These are phyloP conservation scores for Terana coerulea DNA, from an alignment of 768 basidiomycete species.

Conservation along the genomic window DNA sequence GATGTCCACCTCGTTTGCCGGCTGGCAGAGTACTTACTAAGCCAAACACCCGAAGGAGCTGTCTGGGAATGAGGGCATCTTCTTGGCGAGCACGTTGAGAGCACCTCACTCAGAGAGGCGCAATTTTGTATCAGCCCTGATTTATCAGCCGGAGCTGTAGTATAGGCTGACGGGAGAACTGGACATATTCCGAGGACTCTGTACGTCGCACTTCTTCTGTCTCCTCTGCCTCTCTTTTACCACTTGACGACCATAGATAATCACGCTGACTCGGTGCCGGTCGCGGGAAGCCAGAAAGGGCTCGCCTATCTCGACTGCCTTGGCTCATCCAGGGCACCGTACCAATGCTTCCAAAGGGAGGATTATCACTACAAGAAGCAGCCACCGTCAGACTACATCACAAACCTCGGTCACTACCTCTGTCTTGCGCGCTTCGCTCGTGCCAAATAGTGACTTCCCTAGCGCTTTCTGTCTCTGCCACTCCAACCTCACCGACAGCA, in stretches of 20 bases:
- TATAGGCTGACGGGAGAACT: conserved; percentile 46
- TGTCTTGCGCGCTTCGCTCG: conserved; percentile 41
- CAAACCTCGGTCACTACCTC: conserved; percentile 48
- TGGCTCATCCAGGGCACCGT: conserved; percentile 43
- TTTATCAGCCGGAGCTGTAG: conserved; percentile 40
- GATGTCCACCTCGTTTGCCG: conserved; percentile 47
- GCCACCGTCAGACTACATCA: conserved; percentile 39
- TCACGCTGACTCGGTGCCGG: conserved; percentile 39
- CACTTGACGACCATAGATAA: too few species aligned
- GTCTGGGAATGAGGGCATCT: too few species aligned
- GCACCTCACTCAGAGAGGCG: conserved; percentile 19
- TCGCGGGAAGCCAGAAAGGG: conserved; percentile 42
- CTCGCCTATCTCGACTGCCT: conserved; percentile 43
- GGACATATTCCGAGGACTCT: conserved; percentile 44
- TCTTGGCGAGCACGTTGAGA: too few species aligned
- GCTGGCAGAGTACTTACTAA: conserved; percentile 49
- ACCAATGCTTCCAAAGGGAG: conserved; percentile 36
- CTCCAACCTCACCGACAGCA: conserved; percentile 38
- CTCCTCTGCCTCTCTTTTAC: too few species aligned
- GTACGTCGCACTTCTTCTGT: too few species aligned
- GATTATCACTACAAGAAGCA: conserved; percentile 43
- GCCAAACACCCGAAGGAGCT: conserved; percentile 40
- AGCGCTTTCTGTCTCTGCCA: conserved; percentile 43
- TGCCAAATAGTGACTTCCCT: conserved; percentile 36
- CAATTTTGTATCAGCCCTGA: conserved; percentile 31